These are phyloP conservation scores for Lablab purpureus DNA, from an alignment of 306 rosid genomes.

Conservation along the genomic window DNA sequence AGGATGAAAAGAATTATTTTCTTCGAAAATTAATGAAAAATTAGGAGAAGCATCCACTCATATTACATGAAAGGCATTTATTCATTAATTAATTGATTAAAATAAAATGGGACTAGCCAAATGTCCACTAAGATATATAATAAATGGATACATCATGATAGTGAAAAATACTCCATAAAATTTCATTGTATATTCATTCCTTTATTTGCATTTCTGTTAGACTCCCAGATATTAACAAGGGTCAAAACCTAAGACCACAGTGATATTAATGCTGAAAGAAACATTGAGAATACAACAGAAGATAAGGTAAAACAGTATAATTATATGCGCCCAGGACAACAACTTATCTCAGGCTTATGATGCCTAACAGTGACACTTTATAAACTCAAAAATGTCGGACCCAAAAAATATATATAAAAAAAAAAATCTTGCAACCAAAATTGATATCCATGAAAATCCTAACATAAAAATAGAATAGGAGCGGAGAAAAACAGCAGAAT, in stretches of 20 bases:
- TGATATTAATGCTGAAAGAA: neutral
- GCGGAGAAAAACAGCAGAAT: conserved; percentile 3
- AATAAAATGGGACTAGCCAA: neutral
- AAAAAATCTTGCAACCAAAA: neutral
- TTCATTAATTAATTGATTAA: neutral
- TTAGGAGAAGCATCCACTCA: neutral
- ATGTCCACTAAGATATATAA: neutral
- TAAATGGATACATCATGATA: neutral
- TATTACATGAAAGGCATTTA: conserved; percentile 4
- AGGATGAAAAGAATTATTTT: neutral
- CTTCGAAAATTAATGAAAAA: neutral
- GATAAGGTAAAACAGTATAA: neutral
- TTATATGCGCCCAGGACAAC: neutral
- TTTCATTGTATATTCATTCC: no score
- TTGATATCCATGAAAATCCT: neutral
- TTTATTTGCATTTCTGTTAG: neutral
- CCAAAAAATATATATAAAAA: neutral
- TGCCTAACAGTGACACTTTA: neutral
- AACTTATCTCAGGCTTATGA: neutral
- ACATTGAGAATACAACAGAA: neutral
- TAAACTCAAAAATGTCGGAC: neutral
- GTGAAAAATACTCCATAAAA: neutral
- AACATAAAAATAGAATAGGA: neutral
- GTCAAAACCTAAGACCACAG: neutral
- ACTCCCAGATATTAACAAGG: neutral